Percentiles rank a stretch among this genome's conserved stretches.
These are phyloP conservation scores for Solanum chaucha DNA, from an alignment of 257 asterid species.

Conservation along the genomic window DNA sequence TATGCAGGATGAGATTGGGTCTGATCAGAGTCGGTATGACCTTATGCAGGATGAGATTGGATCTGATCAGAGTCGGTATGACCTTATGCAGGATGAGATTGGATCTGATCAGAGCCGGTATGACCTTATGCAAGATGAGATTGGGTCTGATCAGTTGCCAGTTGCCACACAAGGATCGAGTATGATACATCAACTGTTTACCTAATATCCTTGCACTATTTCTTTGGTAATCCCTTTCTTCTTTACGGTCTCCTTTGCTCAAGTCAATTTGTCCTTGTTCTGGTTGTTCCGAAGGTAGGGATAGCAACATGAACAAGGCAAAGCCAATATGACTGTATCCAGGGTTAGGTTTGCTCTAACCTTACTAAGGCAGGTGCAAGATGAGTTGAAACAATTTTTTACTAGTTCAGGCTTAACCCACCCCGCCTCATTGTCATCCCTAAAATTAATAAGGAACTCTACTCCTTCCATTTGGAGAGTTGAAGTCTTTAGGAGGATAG, in stretches of 20 bases:
- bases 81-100: not conserved
- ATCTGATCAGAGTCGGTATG: not conserved
- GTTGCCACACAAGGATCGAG: not conserved
- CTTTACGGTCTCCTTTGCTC: not conserved
- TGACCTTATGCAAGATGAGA: too few relatives aligned
- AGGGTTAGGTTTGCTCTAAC: not conserved
- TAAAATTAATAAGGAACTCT: not conserved
- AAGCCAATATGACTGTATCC: not conserved
- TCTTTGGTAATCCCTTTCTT: not conserved
- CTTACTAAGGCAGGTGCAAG: not conserved
- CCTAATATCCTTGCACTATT: not conserved
- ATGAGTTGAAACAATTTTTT: not conserved
- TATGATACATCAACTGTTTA: not conserved
- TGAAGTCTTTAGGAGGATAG: not conserved
- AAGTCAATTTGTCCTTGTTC: not conserved
- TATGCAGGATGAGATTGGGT: too few relatives aligned
- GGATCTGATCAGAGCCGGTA: not conserved
- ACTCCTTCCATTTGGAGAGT: not conserved
- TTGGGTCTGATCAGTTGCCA: too few relatives aligned
- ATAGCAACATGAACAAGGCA: not conserved
- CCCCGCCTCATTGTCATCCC: not conserved
- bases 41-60: not conserved
- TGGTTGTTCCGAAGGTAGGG: not conserved
- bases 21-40: accelerated
- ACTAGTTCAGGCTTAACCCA: not conserved